A percentile compares a stretch with the other conserved stretches of the same genome.
Conservation (phyloP, 2,329 filamentous ascomycete genomes). For the Calonectria henricotiae region DNA sequence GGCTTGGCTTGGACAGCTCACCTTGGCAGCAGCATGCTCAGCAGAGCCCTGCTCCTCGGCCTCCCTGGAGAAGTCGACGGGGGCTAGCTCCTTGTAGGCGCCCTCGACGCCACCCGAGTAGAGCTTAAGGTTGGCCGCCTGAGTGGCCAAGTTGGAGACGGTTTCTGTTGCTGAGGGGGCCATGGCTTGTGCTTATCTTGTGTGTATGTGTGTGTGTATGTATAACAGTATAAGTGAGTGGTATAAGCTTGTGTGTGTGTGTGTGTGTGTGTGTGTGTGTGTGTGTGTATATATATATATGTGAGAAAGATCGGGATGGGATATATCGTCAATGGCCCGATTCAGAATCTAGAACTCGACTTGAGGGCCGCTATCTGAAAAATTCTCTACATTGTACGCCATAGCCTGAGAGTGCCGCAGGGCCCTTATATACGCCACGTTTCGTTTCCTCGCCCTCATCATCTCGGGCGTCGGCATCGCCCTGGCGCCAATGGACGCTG, state of each 20-base stretch:
- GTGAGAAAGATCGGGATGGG: constrained; percentile 1
- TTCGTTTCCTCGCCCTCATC: not conserved
- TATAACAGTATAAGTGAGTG: not conserved
- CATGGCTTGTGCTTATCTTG: constrained; percentile 37
- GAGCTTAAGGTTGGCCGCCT: constrained; percentile 50
- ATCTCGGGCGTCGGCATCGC: constrained; percentile 38
- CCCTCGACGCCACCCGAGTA: constrained; percentile 50
- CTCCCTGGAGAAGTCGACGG: constrained; percentile 44
- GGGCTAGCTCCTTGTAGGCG: constrained; percentile 50
- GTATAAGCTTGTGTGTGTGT: not conserved
- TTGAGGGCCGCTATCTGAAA: not conserved
- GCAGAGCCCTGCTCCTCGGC: constrained; percentile 46
- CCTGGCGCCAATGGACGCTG: constrained; percentile 36
- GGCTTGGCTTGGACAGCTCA: constrained; percentile 23
- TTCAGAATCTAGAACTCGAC: constrained; percentile 7
- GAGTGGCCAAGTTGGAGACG: constrained; percentile 32
- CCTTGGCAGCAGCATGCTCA: constrained; percentile 49
- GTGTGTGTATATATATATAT: not conserved
- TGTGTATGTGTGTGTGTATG: not conserved
- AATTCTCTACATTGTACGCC: not conserved
- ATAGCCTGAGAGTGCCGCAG: not conserved
- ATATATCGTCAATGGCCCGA: constrained; percentile 23
- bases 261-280: not conserved
- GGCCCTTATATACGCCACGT: constrained; percentile 42
- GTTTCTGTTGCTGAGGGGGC: constrained; percentile 51